Evolutionary conservation across 805 yeast species (phyloP), one percentile per base, ranked within the genome.

Genomic region (Pichia membranifaciens): DNA sequence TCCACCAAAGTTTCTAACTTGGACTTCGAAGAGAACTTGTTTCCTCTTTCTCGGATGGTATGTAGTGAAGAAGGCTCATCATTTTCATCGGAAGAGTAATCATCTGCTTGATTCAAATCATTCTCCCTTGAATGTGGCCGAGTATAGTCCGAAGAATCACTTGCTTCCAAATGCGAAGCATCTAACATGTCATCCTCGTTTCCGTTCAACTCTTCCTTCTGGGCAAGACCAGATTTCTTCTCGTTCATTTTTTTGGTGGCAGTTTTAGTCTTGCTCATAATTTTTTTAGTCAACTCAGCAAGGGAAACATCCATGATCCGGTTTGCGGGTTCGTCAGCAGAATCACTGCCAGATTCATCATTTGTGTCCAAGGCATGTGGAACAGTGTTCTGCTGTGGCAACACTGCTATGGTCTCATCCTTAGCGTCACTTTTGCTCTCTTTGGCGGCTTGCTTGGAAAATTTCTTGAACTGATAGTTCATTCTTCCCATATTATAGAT

Each of bases 401-500:
- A n/a, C 34, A 29, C 28, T 28, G 33, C 21, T 8, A 28, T 45
- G 18, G 28, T 17, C 15, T 21, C 37, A 8, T 35, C 32, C 16
- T 6, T 20, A 29, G 15, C 34, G 17, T 18, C 23, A n/a, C n/a
- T n/a, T n/a, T n/a, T n/a, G n/a, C n/a, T n/a, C n/a, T n/a, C n/a
- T n/a, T n/a, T n/a, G n/a, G n/a, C n/a, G n/a, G n/a, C n/a, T 13
- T 37, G 13, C 22, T 44, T 38, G 0, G 35, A 33, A 36, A 47
- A 43, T 5, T 33, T 38, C 5, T 49, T 49, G 28, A 60, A 60
- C n/a, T 42, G 44, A 33, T 58, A 60, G 18, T 57, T 51, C 53
- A 58, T 51, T 52, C 65, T 50, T 13, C 53, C 45, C 9, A 38
- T 42, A 22, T 58, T 47, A 15, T 33, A 40, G n/a, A 60, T 34